A percentile compares a stretch with the other conserved stretches of the same genome.
Conservation (phyloP, 805 yeast species). For the Ascoidea asiatica region DNA sequence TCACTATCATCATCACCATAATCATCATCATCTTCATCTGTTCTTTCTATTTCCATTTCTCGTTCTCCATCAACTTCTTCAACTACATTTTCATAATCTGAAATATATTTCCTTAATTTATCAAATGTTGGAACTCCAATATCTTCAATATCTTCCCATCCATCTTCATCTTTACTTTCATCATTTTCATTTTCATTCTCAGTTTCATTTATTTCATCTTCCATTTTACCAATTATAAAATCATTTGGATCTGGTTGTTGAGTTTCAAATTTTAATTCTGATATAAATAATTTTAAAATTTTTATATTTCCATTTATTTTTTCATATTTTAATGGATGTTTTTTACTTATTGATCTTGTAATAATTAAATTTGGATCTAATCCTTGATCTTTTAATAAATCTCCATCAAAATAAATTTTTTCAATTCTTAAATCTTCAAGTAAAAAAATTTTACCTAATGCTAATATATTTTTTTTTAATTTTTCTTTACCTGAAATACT, state of each 20-base stretch:
- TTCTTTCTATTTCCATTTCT: constrained; percentile 6
- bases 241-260: constrained; percentile 33
- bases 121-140: constrained; percentile 50
- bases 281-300: constrained; percentile 54
- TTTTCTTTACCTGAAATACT: constrained; percentile 58
- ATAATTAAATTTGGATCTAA: constrained; percentile 46
- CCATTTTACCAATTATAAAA: constrained; percentile 12
- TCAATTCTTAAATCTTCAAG: constrained; percentile 42
- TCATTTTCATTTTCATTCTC: constrained; percentile 17
- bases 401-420: constrained; percentile 58
- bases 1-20: constrained; percentile 10
- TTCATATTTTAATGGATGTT: constrained; percentile 47
- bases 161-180: constrained; percentile 35
- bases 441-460: constrained; percentile 53
- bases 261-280: constrained; percentile 57
- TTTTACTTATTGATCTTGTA: constrained; percentile 74
- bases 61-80: constrained; percentile 12
- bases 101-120: constrained; percentile 44
- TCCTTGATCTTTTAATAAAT: constrained; percentile 41
- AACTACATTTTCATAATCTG: constrained; percentile 8
- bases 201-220: constrained; percentile 6
- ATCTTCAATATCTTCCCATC: constrained; percentile 71
- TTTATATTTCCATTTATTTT: constrained; percentile 57
- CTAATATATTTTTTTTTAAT: constrained; percentile 52
- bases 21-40: constrained; percentile 10